These are phyloP conservation scores for Cladorrhinum samala DNA, from an alignment of 495 filamentous ascomycete species.

Conservation along the genomic window DNA sequence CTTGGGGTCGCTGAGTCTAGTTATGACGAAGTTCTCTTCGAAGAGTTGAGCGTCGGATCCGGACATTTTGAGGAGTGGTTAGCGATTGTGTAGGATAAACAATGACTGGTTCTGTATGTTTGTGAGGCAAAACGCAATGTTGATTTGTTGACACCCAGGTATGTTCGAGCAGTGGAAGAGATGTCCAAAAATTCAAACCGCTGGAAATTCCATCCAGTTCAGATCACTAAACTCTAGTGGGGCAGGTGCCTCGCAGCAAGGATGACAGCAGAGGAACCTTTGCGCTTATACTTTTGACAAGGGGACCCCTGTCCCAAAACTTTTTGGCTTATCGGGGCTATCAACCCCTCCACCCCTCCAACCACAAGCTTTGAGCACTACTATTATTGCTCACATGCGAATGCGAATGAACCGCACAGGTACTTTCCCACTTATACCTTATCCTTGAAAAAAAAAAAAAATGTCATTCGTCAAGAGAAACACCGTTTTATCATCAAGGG, in stretches of 20 bases:
- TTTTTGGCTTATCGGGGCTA: background rate
- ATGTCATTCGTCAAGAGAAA: conserved; percentile 94
- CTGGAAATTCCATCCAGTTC: background rate
- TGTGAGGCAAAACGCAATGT: too few relatives aligned
- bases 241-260: too few relatives aligned
- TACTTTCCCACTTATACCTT: background rate
- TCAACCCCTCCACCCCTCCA: background rate
- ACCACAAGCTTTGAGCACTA: background rate
- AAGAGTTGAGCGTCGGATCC: conserved; percentile 81
- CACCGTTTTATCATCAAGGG: conserved; percentile 52
- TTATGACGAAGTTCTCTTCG: conserved; percentile 85
- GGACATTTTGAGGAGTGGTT: conserved; percentile 19
- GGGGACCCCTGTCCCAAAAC: background rate
- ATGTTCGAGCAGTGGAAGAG: background rate
- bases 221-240: too few relatives aligned
- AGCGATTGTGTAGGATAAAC: background rate
- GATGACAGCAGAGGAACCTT: too few relatives aligned
- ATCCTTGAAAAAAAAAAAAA: conserved; percentile 7
- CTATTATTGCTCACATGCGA: too few relatives aligned
- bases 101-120: background rate
- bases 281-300: background rate
- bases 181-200: background rate
- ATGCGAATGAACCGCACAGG: background rate
- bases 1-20: conserved; percentile 67
- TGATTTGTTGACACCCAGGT: background rate